Evolutionary conservation across 148 eudicot species (phyloP).

Genomic region (Rhododendron kiyosumense): DNA sequence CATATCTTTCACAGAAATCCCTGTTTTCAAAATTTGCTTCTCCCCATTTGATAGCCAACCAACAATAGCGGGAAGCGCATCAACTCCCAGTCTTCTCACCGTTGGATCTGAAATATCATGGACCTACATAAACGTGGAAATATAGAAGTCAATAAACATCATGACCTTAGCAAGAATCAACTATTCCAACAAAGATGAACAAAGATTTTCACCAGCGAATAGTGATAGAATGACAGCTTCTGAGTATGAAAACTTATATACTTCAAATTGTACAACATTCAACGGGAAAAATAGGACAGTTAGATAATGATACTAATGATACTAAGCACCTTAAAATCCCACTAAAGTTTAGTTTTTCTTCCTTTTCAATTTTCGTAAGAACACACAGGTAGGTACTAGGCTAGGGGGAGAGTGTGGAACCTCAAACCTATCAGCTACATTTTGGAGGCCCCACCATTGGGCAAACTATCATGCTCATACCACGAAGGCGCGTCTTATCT

Average conservation of each 20-base stretch:
- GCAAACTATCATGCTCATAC: neutral
- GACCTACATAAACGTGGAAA: slow-evolving; percentile 36
- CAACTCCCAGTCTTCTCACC: slow-evolving; percentile 55
- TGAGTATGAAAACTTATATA: neutral
- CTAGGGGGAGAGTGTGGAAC: neutral
- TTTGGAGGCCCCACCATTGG: neutral
- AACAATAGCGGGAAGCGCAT: slow-evolving; percentile 80
- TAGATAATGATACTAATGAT: neutral
- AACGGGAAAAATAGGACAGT: neutral
- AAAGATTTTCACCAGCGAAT: neutral
- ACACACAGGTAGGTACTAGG: neutral
- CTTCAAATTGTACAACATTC: neutral
- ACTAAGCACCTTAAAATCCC: neutral
- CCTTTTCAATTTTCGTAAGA: neutral
- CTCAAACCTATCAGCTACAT: neutral
- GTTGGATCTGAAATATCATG: slow-evolving; percentile 58
- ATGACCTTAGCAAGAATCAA: neutral
- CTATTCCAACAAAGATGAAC: neutral
- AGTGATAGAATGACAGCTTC: neutral
- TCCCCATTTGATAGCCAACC: slow-evolving; percentile 91
- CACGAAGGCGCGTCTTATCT: neutral
- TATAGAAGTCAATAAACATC: neutral
- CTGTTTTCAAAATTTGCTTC: slow-evolving; percentile 59
- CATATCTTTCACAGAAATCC: slow-evolving; percentile 67
- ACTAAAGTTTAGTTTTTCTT: neutral